These are phyloP conservation scores for Wickerhamomyces rabaulensis DNA, from an alignment of 805 yeast species.

Conservation along the genomic window DNA sequence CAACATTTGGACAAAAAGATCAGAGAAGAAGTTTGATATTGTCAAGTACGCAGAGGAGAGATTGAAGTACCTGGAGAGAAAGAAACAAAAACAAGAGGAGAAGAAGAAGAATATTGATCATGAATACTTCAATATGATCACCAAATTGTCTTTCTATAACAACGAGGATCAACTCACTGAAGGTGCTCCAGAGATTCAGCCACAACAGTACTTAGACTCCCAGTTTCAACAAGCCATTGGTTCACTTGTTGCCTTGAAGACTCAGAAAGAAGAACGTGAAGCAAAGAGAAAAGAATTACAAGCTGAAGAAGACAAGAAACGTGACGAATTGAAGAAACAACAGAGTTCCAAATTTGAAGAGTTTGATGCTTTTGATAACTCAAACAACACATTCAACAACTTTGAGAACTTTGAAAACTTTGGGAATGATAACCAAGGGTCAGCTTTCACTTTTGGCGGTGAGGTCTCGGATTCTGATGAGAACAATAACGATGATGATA, in stretches of 20 bases:
- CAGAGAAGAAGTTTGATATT: slow-evolving; percentile 42
- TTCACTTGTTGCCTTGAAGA: slow-evolving; percentile 29
- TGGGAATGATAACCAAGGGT: background rate
- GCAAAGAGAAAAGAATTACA: slow-evolving; percentile 15
- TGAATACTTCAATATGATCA: slow-evolving; percentile 6
- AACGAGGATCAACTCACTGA: background rate
- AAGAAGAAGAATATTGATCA: slow-evolving; percentile 10
- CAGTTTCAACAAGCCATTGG: slow-evolving; percentile 27
- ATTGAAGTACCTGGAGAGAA: slow-evolving; percentile 29
- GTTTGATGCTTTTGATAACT: slow-evolving; percentile 14
- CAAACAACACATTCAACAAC: slow-evolving; percentile 22
- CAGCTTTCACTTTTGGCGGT: background rate
- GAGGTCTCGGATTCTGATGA: background rate
- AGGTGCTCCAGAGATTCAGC: slow-evolving; percentile 4
- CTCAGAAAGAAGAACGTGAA: slow-evolving; percentile 27
- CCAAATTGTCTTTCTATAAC: slow-evolving; percentile 11
- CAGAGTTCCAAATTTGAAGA: background rate
- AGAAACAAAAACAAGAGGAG: slow-evolving; percentile 16
- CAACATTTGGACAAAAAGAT: slow-evolving; percentile 10
- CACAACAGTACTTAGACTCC: slow-evolving; percentile 26
- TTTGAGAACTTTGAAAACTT: slow-evolving; percentile 29
- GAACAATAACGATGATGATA: background rate
- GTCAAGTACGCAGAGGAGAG: slow-evolving; percentile 52
- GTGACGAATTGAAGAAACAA: slow-evolving; percentile 4
- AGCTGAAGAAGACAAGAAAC: slow-evolving; percentile 9